Base-by-base conservation (phyloP, 2,329 filamentous ascomycete genomes). In the Claviceps spartinae region DNA sequence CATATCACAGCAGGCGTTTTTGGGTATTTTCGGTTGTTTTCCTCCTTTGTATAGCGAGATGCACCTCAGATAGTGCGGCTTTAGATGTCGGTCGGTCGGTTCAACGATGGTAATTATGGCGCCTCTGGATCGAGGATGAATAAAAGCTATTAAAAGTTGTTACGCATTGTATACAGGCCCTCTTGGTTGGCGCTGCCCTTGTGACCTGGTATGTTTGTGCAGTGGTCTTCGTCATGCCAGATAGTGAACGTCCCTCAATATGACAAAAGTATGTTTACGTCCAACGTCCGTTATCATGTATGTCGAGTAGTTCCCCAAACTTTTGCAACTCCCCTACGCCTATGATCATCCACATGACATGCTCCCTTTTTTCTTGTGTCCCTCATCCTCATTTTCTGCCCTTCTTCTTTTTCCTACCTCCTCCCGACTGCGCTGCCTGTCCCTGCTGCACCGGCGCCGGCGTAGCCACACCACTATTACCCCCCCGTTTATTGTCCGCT, bases 351-450 rank as follows among this genome's bases (percentile, higher is more conserved):
- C 9, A 18, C 16, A 8, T 11, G n/a, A 16, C 38, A 13, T 18
- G 14, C 16, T 18, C n/a, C 20, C 9, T 11, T 44, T 4, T 24
- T 40, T 34, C 30, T 4, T 11, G 30, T 34, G 9, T 34, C 8
- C 30, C 41, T 43, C 18, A 14, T 13, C 9, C 18, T 51, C 41
- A 86, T 73, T 81, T 79, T 74, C 83, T 84, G 46, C 81, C 81
- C 69, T 83, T 84, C 69, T 82, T 85, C 70, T 85, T 85, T 71
- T 84, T 86, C 67, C 81, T 82, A 38, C 72, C 69, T 13, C 71
- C 72, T 44, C 69, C 54, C 60, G 61, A 43, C 59, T 55, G 54
- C 34, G 50, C 56, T 52, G 56, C 57, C 38, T 59, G 60, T 55
- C 58, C 57, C 52, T 56, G 58, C 50, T 53, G 58, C 43, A 61